These are phyloP conservation scores for Bimuria novae-zelandiae DNA, from an alignment of 2,329 filamentous ascomycete species.

Conservation along the genomic window DNA sequence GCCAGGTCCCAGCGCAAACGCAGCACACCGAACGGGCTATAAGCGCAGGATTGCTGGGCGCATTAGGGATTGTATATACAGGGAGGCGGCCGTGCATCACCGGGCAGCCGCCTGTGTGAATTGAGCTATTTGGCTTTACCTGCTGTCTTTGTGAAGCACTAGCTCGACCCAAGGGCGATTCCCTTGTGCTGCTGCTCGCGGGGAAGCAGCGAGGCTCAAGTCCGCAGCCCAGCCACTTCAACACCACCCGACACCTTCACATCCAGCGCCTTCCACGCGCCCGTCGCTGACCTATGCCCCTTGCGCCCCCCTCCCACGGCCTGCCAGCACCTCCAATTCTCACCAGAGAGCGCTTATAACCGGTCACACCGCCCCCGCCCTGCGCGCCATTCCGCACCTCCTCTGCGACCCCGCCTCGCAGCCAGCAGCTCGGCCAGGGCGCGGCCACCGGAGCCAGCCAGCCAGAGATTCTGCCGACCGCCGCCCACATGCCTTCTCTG, in stretches of 20 bases:
- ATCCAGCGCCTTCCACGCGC: slow-evolving; percentile 9
- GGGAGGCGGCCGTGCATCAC: no score
- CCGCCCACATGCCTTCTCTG: slow-evolving; percentile 80
- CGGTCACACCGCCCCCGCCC: slow-evolving; percentile 25
- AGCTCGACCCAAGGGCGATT: not conserved
- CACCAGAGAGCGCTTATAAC: slow-evolving; percentile 7
- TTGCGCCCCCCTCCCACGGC: slow-evolving; percentile 6
- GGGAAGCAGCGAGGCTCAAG: slow-evolving; percentile 15
- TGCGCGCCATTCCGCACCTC: slow-evolving; percentile 25
- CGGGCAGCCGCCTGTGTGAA: no score
- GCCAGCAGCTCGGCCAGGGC: slow-evolving; percentile 25
- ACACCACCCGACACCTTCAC: slow-evolving; percentile 13
- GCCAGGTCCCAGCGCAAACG: not conserved
- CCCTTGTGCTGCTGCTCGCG: slow-evolving; percentile 15
- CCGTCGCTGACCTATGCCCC: slow-evolving; percentile 18
- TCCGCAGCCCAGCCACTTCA: slow-evolving; percentile 9
- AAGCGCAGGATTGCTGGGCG: not conserved
- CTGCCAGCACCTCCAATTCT: slow-evolving; percentile 17
- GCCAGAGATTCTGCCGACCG: slow-evolving; percentile 25
- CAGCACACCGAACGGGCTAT: no score
- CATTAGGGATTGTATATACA: not conserved
- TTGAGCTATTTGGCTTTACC: no score
- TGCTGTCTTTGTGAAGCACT: no score
- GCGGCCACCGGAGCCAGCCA: slow-evolving; percentile 23
- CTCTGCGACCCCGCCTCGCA: slow-evolving; percentile 10